phyloP scores from a whole-genome alignment of 345 rosid species.

The Aurinia saxatilis region DNA sequence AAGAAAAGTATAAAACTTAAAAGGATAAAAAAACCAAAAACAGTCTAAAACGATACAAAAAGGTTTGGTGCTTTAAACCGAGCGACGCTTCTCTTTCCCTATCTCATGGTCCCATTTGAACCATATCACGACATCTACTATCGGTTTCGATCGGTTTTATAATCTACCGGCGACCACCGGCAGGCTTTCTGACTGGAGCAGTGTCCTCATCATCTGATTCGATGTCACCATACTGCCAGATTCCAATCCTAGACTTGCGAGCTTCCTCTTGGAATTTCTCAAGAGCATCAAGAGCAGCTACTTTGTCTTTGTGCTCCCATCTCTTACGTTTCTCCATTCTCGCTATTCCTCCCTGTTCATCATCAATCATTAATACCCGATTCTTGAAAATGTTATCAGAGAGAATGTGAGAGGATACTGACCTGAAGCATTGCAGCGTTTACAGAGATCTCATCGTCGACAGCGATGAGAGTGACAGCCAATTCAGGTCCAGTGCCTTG shows the following conservation, averaged over 20 bases:
- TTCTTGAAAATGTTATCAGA: background rate
- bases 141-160: background rate
- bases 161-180: constrained; percentile 41
- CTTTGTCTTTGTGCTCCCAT: constrained; percentile 68
- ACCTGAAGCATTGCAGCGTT: constrained; percentile 94
- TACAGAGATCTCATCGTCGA: constrained; percentile 68
- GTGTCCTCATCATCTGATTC: constrained; percentile 88
- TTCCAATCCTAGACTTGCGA: constrained; percentile 53
- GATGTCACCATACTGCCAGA: constrained; percentile 94
- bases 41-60: constrained; percentile 20
- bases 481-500: constrained; percentile 82
- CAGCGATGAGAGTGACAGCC: constrained; percentile 61
- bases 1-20: constrained; percentile 2
- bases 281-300: constrained; percentile 51
- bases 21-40: background rate
- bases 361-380: background rate
- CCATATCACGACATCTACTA: constrained; percentile 6
- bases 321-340: constrained; percentile 78
- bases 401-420: constrained; percentile 6
- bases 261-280: constrained; percentile 86
- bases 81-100: constrained; percentile 14
- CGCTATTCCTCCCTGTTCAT: constrained; percentile 80
- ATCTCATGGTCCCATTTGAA: constrained; percentile 20
- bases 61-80: constrained; percentile 8
- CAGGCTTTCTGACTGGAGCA: constrained; percentile 52